Base-by-base conservation (phyloP, 2,329 filamentous ascomycete genomes). In the Stachybotrys elegans region DNA sequence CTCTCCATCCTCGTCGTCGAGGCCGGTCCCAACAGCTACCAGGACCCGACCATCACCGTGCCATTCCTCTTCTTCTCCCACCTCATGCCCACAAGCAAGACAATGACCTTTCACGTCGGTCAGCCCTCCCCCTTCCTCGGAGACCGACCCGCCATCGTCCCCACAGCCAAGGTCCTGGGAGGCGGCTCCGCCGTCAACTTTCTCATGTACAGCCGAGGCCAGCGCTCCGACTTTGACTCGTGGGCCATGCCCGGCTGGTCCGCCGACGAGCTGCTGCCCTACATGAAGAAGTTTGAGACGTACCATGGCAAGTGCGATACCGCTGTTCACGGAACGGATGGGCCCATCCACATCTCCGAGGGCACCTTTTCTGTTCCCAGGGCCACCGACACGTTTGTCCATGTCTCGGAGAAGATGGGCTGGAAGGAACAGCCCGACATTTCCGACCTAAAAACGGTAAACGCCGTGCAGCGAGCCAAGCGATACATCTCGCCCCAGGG, bases 291-390 rank as follows among this genome's bases (percentile, higher is more conserved):
- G 49, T 48, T 57, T 13, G 55, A 57, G 40, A 56, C 53, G 16
- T 57, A 57, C 42, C 51, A 57, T 25, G 55, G 55, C 22, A 44
- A 52, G 7, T 52, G 54, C 14, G 43, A 31, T 4, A 25, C 39
- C 2, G 44, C 42, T 4, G 50, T 48, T 3, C 77, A 80, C 49
- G 77, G 77, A 6, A 54, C 64, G 37, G 59, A 68, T 29, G 77
- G 78, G 0, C 76, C 76, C 0, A 66, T 79, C 20, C 61, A 75
- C 20, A 58, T 82, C 13, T 75, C 72, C 3, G 64, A 67, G 27
- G 72, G 74, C 25, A 69, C 68, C 0, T 76, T 63, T 53, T 56
- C 61, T 16, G 62, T 59, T 5, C 65, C 58, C 22, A 43, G 52
- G 4, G 61, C 67, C n/a, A 67, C 73, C 45, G 58, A 70, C 8